A percentile compares a stretch with the other conserved stretches of the same genome.
Conservation (phyloP, 306 rosid genomes). For the Oxytropis ochrocephala region DNA sequence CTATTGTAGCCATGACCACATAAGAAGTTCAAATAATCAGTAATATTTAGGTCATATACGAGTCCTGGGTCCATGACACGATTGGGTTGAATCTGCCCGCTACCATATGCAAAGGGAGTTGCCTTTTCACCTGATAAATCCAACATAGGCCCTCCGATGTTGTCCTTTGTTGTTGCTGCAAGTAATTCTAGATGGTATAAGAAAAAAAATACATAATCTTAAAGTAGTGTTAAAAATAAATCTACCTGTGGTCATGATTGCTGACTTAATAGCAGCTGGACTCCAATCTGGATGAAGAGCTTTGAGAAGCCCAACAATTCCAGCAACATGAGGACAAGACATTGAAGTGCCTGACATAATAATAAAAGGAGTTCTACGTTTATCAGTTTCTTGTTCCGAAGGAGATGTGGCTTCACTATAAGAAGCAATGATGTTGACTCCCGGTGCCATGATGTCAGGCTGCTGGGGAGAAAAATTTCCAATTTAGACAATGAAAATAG, state of each 20-base stretch:
- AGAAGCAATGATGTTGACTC: slow-evolving; percentile 50
- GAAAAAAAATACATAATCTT: not conserved
- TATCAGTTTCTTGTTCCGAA: too few species aligned
- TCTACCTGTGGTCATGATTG: slow-evolving; percentile 18
- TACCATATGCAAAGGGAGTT: slow-evolving; percentile 51
- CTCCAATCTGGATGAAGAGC: slow-evolving; percentile 8
- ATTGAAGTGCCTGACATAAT: slow-evolving; percentile 2
- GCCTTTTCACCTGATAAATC: slow-evolving; percentile 6
- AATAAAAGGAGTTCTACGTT: too few species aligned
- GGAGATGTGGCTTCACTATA: not conserved
- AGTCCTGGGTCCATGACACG: slow-evolving; percentile 54
- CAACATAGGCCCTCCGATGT: not conserved
- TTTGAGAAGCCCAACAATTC: slow-evolving; percentile 8
- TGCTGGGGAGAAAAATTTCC: not conserved
- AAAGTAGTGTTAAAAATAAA: not conserved
- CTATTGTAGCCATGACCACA: slow-evolving; percentile 45
- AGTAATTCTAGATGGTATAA: too few species aligned
- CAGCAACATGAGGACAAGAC: slow-evolving; percentile 18
- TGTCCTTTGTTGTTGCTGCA: slow-evolving; percentile 33
- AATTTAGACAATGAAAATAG: too few species aligned
- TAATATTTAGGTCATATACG: slow-evolving; percentile 32
- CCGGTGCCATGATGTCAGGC: slow-evolving; percentile 48
- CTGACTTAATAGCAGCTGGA: slow-evolving; percentile 13
- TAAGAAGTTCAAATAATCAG: slow-evolving; percentile 55
- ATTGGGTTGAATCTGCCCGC: slow-evolving; percentile 53